Base-by-base conservation (phyloP, 495 filamentous ascomycete species). In the Neurospora terricola region DNA sequence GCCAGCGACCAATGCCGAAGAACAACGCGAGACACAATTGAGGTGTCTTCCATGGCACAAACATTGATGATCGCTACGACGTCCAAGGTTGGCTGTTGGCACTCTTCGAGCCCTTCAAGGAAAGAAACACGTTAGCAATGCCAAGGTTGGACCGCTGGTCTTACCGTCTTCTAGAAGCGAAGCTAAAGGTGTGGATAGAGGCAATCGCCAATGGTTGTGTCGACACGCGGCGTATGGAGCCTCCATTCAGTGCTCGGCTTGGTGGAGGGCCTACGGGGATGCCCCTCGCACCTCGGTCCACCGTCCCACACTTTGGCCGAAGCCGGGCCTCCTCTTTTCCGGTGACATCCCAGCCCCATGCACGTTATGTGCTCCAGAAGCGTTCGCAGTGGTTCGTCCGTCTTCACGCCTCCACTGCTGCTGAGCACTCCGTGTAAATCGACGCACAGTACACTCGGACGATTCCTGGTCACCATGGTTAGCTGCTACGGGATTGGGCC, bases 101-200 rank as follows among this genome's bases (percentile, higher is more conserved):
- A 66, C 14, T 66, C 27, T 62, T 27, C 5, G 23, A 62, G 23
- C 27, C 54, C 54, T 66, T 34, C 27, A 62, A 30, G 23, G 54
- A 62, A 34, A 59, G 48, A 9, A 34, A 66, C 54, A 66, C 54
- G 54, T 66, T 66, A 66, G 27, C 27, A 66, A 66, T 66, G 54
- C 54, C 54, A 66, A 62, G 12, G 54, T 4, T 18, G 14, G 3
- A 16, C 54, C 23, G 18, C 54, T 27, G 14, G 54, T 66, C n/a
- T n/a, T n/a, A n/a, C n/a, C n/a, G n/a, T n/a, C 54, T 66, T 66
- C 54, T 66, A 66, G 54, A 66, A 66, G 54, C 54, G 54, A 66
- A 36, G 54, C 54, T 66, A 16, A 66, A 59, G 4, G 3, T 66
- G 54, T 66, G 54, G 54, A 66, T 66, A 34, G 12, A 66, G 27